Conservation (phyloP, 306 rosid genomes). For the Malus domestica region DNA sequence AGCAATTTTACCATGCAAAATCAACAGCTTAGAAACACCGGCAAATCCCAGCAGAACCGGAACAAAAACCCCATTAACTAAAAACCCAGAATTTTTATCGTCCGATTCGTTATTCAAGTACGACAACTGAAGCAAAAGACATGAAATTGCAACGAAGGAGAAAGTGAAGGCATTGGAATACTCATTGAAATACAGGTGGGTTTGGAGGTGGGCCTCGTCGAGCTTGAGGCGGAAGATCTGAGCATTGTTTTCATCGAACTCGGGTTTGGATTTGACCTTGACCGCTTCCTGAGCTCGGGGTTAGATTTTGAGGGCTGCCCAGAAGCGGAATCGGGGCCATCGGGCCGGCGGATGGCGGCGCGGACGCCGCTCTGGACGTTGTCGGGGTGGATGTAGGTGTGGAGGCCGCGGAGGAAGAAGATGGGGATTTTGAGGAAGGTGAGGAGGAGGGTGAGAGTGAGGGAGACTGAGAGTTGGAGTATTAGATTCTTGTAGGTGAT, state of each 20-base stretch:
- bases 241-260: slow-evolving; percentile 80
- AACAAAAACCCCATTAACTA: slow-evolving; percentile 44
- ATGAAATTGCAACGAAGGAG: slow-evolving; percentile 46
- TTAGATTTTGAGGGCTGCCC: slow-evolving; percentile 34
- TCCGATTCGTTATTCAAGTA: slow-evolving; percentile 22
- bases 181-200: slow-evolving; percentile 58
- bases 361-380: slow-evolving; percentile 38
- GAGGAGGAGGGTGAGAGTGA: slow-evolving; percentile 38
- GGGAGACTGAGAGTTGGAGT: slow-evolving; percentile 32
- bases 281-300: no score
- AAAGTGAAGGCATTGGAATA: slow-evolving; percentile 47
- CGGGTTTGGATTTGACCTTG: not conserved
- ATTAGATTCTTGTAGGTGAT: slow-evolving; percentile 49
- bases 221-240: slow-evolving; percentile 83
- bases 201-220: slow-evolving; percentile 55
- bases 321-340: slow-evolving; percentile 20
- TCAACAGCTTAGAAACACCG: slow-evolving; percentile 32
- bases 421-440: slow-evolving; percentile 59
- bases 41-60: slow-evolving; percentile 46
- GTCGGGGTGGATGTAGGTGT: slow-evolving; percentile 87
- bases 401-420: slow-evolving; percentile 59
- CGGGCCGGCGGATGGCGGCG: slow-evolving; percentile 79
- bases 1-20: slow-evolving; percentile 34
- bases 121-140: slow-evolving; percentile 36
- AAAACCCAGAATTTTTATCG: slow-evolving; percentile 25